Evolutionary conservation across 192 early-diverging fungal species (phyloP), one percentile per base, ranked within the genome.

Genomic region (Entomortierella lignicola): DNA sequence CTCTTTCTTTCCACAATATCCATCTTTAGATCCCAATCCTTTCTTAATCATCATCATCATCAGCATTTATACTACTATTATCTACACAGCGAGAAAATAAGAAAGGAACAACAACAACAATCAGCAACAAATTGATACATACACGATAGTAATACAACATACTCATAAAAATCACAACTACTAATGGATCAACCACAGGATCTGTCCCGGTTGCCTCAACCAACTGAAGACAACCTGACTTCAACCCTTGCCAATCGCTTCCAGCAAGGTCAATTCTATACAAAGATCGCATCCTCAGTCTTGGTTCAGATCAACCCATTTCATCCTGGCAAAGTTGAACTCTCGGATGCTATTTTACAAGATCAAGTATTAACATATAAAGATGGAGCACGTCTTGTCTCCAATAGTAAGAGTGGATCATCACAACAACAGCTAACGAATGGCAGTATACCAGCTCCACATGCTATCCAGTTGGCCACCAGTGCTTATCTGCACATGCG

Each of bases 401-500:
- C 43, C 4, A 47, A 58, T 44, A n/a, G n/a, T n/a, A n/a, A n/a
- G n/a, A n/a, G n/a, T n/a, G n/a, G n/a, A n/a, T 21, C 65, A 39
- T 11, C n/a, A 51, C 32, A 64, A 26, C 43, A 66, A 32, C 7
- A 12, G 30, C 11, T 17, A 18, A 27, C n/a, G 18, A 37, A 47
- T 17, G 37, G 30, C 27, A 74, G 58, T 34, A 55, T 48, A 66
- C 51, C 62, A 51, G 37, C 73, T 27, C 93, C 95, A n/a, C 95
- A 97, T 66, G 89, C 93, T 10, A 96, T 95, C 84, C 92, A 94
- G 18, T 70, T 94, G 51, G 92, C 95, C 18, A 88, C 93, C 27
- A 87, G 92, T 50, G 94, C 95, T 17, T 98, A 96, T 71, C 80
- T 92, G 60, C 96, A 97, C 70, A 92, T 98, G 91, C 82, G 91